A percentile compares a stretch with the other conserved stretches of the same genome.
phyloP scores from a whole-genome alignment of 345 rosid species.

The Orychophragmus violaceus region DNA sequence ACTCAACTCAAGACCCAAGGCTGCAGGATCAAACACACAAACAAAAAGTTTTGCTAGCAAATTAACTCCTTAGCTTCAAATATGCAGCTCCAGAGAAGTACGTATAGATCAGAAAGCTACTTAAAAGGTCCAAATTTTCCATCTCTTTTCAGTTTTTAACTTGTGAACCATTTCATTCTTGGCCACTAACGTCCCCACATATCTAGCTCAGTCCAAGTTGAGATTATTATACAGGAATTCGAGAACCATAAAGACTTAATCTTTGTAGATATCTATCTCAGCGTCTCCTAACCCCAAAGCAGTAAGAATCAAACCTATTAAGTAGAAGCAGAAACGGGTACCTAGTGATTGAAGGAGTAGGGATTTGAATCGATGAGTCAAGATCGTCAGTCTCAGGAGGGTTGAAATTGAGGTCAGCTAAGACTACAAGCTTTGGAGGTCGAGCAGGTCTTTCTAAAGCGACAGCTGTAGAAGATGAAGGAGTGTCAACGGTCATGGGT shows the following conservation, averaged over 20 bases:
- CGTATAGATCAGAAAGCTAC: not conserved
- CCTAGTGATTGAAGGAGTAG: slow-evolving; percentile 46
- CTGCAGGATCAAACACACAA: not conserved
- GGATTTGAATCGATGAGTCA: slow-evolving; percentile 28
- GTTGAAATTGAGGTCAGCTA: slow-evolving; percentile 90
- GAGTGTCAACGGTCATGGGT: slow-evolving; percentile 30
- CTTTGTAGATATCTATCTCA: not conserved
- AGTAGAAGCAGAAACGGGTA: slow-evolving; percentile 4
- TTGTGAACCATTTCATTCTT: not conserved
- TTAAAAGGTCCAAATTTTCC: not conserved
- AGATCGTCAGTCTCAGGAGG: slow-evolving; percentile 72
- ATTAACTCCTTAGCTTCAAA: not conserved
- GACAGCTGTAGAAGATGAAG: slow-evolving; percentile 24
- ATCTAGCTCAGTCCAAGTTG: not conserved
- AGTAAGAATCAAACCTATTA: not conserved
- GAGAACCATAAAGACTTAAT: not conserved
- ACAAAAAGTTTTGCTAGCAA: not conserved
- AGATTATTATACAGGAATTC: not conserved
- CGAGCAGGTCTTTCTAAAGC: slow-evolving; percentile 27
- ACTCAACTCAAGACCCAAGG: not conserved
- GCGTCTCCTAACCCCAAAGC: not conserved
- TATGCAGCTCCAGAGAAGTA: not conserved
- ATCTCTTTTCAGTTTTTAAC: not conserved
- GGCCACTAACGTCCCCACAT: not conserved
- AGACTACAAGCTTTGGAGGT: slow-evolving; percentile 51